Evolutionary conservation across 805 yeast genomes (phyloP), one percentile per base, ranked within the genome.

Genomic region (Pichia insulana): DNA sequence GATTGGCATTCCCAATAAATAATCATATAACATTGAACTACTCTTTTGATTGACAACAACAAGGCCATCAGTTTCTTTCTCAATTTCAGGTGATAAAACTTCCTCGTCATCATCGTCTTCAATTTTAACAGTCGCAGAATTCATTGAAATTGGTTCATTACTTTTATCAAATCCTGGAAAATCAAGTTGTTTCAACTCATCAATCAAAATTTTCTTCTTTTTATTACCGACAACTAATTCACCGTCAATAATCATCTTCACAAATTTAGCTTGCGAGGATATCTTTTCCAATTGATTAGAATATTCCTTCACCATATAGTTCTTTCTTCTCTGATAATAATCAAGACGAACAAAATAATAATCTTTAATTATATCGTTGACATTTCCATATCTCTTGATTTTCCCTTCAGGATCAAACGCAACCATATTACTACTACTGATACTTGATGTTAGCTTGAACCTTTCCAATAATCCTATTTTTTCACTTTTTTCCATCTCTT

Each of bases 371-470:
- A 92, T 90, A 36, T 87, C 90, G 49, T 76, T 75, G 2, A 82
- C 83, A 39, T 69, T 68, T 11, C 80, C 83, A 61, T 88, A 92
- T 59, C 77, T 86, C 58, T 83, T 83, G 54, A 92, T 85, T 50
- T 89, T 76, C 31, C 96, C 96, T 37, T 73, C 73, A 3, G 95
- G 76, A 64, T 92, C 97, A 64, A 92, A 92, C 0, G 96, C 94
- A 43, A 92, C 96, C 96, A 92, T 89, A 59, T 92, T 92, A 36
- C 81, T 73, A 48, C 86, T 68, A 58, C 73, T 79, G 33, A 92
- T 67, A 7, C 82, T 67, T 0, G 87, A 69, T 7, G 77, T 66
- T 41, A 92, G 70, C 57, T 84, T 88, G 67, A 92, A 92, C 57
- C 88, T 71, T 56, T 87, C 95, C 53, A 84, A 74, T 42, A 87